These are phyloP conservation scores for Curvularia verruculosa DNA, from an alignment of 2,329 filamentous ascomycete species.

Conservation along the genomic window DNA sequence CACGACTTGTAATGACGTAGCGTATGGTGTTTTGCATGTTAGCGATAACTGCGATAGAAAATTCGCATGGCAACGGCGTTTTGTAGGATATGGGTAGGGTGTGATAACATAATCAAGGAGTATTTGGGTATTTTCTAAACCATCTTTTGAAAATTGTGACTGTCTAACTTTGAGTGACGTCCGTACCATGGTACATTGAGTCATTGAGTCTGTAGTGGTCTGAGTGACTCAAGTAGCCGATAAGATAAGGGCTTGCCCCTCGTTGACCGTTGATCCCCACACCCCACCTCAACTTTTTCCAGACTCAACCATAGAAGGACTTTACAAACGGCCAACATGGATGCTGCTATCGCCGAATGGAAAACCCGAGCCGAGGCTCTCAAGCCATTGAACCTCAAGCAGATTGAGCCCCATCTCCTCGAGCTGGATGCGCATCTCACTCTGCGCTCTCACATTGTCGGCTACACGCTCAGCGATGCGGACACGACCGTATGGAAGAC, in stretches of 20 bases:
- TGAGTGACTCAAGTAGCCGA: constrained; percentile 11
- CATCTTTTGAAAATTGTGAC: neutral
- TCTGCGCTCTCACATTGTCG: constrained; percentile 83
- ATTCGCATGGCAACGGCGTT: constrained; percentile 19
- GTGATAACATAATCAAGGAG: constrained; percentile 9
- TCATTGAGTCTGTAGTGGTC: neutral
- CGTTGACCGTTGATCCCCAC: constrained; percentile 7
- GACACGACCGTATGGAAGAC: constrained; percentile 85
- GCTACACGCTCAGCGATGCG: constrained; percentile 75
- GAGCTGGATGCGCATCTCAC: constrained; percentile 87
- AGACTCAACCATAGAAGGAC: constrained; percentile 3
- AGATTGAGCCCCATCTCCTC: constrained; percentile 74
- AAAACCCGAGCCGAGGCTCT: constrained; percentile 60
- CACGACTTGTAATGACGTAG: constrained; percentile 30
- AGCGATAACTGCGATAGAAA: constrained; percentile 8
- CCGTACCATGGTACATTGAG: too few species aligned
- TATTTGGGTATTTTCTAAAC: neutral
- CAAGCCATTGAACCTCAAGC: constrained; percentile 75
- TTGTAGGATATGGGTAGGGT: constrained; percentile 17
- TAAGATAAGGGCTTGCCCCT: constrained; percentile 15
- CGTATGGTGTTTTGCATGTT: constrained; percentile 16
- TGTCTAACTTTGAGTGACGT: neutral
- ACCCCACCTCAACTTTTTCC: constrained; percentile 12
- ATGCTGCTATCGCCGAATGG: constrained; percentile 60
- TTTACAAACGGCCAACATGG: constrained; percentile 30